Evolutionary conservation across 2,329 filamentous ascomycete genomes (phyloP), one percentile per base, ranked within the genome.

Genomic region (Acephala macrosclerotiorum): DNA sequence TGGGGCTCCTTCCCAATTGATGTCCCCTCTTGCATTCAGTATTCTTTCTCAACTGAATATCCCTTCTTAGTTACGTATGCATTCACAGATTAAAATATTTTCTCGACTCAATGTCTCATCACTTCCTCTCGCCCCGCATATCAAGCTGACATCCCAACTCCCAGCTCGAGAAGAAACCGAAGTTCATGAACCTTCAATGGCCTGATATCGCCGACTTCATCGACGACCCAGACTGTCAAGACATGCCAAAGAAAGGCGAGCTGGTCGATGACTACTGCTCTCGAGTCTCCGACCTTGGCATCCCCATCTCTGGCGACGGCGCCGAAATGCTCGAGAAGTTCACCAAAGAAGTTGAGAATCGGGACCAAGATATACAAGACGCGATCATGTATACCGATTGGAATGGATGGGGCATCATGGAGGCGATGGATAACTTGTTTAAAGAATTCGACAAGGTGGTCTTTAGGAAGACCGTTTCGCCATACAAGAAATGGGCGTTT

Each of bases 311-410:
- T 6, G 59, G 66, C 35, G 61, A 60, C 7, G 70, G 67, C 36
- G 49, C 22, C n/a, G 51, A 60, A 1, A 40, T 64, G 16, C 53
- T 51, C n/a, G 25, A 65, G 25, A 65, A 68, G 25, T n/a, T 70
- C 5, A 58, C 62, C 14, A 57, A 38, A 12, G 68, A 72, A 22
- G 25, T 51, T 18, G 40, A 51, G 36, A 72, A 73, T 29, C 60
- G 68, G 38, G 55, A 73, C 61, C 71, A 69, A 33, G 63, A 74
- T 51, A 2, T 9, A 0, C 29, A 61, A n/a, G 42, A 58, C 18
- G 67, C 73, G 67, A 63, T 68, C 51, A 69, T 72, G 14, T 70
- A 70, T 22, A 70, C 68, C 35, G 67, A 74, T 29, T 73, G 66
- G 64, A 68, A 67, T 59, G 71, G 68, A 3, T 69, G 60, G 57